Conservation (phyloP, 768 basidiomycete genomes). For the Strobilomyces confusus region DNA sequence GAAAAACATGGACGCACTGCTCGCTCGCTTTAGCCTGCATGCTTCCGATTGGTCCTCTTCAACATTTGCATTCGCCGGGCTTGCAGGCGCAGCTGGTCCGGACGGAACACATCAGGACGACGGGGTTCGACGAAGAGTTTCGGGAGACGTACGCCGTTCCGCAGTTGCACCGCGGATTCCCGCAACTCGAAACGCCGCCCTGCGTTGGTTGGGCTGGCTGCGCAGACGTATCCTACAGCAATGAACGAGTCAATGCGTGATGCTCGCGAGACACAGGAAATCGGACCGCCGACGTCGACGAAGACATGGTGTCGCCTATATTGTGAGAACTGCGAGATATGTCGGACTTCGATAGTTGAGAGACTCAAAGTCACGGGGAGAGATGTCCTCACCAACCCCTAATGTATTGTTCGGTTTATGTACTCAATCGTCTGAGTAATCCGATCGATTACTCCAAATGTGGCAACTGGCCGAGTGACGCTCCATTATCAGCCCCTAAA, state of each 20-base stretch:
- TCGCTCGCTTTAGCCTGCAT: too few relatives aligned
- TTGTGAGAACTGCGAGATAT: too few relatives aligned
- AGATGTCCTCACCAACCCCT: too few relatives aligned
- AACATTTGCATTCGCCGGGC: constrained; percentile 16
- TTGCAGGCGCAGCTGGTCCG: constrained; percentile 12
- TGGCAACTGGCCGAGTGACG: too few relatives aligned
- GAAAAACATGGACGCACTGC: too few relatives aligned
- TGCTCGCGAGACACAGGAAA: background rate
- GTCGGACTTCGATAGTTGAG: too few relatives aligned
- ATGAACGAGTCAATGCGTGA: background rate
- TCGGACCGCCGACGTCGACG: background rate
- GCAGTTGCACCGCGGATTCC: constrained; percentile 17
- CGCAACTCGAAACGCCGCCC: constrained; percentile 10
- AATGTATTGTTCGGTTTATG: too few relatives aligned
- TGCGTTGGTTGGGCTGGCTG: constrained; percentile 1
- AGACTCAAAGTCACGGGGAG: too few relatives aligned
- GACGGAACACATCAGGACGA: background rate
- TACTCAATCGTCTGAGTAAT: too few relatives aligned
- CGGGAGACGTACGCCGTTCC: constrained; percentile 11
- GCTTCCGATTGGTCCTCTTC: background rate
- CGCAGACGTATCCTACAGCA: constrained; percentile 4
- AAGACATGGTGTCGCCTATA: constrained; percentile 2
- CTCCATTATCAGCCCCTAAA: too few relatives aligned
- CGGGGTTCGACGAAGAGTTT: background rate
- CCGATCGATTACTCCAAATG: too few relatives aligned